phyloP scores from a whole-genome alignment of 2,329 filamentous ascomycete species.

The Purpureocillium takamizusanense region DNA sequence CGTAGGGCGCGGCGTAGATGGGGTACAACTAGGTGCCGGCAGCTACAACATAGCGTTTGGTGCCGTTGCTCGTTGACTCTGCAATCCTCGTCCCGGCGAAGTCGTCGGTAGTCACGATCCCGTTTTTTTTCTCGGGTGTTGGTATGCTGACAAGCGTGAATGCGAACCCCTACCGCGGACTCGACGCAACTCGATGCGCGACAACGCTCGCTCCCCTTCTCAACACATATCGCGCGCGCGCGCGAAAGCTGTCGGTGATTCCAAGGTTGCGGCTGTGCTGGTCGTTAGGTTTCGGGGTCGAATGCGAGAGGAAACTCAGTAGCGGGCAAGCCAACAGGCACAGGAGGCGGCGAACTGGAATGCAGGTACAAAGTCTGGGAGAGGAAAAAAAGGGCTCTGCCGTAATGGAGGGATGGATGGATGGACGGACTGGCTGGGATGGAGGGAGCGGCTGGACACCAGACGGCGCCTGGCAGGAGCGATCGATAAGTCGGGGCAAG shows the following conservation, averaged over 20 bases:
- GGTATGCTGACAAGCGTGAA: too few species aligned
- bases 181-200: conserved; percentile 3
- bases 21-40: not conserved
- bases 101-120: too few species aligned
- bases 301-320: too few species aligned
- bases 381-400: too few species aligned
- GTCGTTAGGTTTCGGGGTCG: too few species aligned
- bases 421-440: too few species aligned
- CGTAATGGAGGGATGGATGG: too few species aligned
- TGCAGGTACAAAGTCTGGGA: not conserved
- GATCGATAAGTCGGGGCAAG: conserved; percentile 6
- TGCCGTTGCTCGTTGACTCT: not conserved
- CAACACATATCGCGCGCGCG: conserved; percentile 2
- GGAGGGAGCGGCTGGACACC: too few species aligned
- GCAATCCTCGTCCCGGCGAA: too few species aligned
- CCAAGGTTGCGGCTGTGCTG: too few species aligned
- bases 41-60: conserved; percentile 1
- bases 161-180: conserved; percentile 1
- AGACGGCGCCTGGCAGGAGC: not conserved
- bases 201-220: not conserved
- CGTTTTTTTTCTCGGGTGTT: too few species aligned
- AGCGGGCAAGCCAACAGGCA: not conserved
- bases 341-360: not conserved
- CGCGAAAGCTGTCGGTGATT: not conserved
- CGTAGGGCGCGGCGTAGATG: not conserved